Conservation (phyloP, 257 asterid genomes). For the Paulownia fortunei region DNA sequence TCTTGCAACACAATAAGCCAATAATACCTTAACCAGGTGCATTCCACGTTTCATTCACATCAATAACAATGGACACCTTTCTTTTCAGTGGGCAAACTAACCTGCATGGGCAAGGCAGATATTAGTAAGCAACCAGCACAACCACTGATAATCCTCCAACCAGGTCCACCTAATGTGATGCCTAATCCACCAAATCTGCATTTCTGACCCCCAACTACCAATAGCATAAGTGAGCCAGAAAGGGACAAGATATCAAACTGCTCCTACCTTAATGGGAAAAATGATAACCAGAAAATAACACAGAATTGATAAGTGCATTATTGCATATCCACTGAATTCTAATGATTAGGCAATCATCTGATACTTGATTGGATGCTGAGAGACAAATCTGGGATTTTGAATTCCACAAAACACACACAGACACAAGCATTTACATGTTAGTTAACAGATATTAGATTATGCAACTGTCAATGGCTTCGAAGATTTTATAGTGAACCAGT, state of each 20-base stretch:
- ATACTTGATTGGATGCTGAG: too few species aligned
- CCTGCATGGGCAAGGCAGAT: slow-evolving; percentile 30
- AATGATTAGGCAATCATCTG: too few species aligned
- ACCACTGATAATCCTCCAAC: slow-evolving; percentile 28
- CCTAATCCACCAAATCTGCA: slow-evolving; percentile 25
- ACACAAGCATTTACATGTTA: neutral
- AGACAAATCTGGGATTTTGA: neutral
- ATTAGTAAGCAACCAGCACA: slow-evolving; percentile 24
- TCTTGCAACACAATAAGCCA: neutral
- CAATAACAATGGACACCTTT: neutral
- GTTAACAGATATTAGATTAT: too few species aligned
- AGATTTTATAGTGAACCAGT: neutral
- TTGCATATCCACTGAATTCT: too few species aligned
- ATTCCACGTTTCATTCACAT: too few species aligned
- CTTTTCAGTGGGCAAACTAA: neutral
- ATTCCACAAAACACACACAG: neutral
- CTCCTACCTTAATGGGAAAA: slow-evolving; percentile 1
- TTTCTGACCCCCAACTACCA: slow-evolving; percentile 21
- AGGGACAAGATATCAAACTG: slow-evolving; percentile 10
- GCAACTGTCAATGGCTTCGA: too few species aligned
- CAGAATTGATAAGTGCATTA: too few species aligned
- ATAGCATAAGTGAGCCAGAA: slow-evolving; percentile 26
- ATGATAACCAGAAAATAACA: neutral
- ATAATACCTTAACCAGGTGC: neutral
- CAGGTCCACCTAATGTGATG: slow-evolving; percentile 1